Evolutionary conservation across 768 basidiomycete genomes (phyloP), one percentile per base, ranked within the genome.

Genomic region (Trametopsis cervina): DNA sequence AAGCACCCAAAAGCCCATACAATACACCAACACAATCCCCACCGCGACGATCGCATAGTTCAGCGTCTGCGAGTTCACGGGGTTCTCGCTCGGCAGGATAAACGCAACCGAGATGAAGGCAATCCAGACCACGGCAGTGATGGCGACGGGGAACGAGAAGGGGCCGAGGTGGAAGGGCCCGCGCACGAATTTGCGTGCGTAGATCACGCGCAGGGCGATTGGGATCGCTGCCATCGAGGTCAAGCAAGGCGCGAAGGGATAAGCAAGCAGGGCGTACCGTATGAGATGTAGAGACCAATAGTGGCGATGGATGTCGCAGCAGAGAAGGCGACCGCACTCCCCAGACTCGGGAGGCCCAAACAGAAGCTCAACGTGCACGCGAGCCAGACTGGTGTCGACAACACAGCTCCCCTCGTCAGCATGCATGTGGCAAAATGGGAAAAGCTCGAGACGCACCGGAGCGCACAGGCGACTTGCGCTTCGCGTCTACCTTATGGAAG

Each of bases 11-110:
- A 81, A 81, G 0, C 76, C 76, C n/a, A 83, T 58, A 47, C 78
- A 74, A 61, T 85, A 86, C 1, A 64, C 48, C 3, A 84, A 58
- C 13, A 90, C 82, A 53, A 87, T 84, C 0, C 81, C 85, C 20
- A 88, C 83, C 2, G 85, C 87, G 7, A 88, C 85, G 36, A 82
- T 73, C 0, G 85, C 64, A 58, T 88, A 90, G 60, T 87, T 89
- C 51, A 89, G 67, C 1, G 85, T 85, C 58, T 85, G 77, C 0
- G 77, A 75, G 54, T 77, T 66, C 40, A 89, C 84, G 5, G 84
- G 84, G 58, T 82, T 86, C 23, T 75, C 65, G 63, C 81, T 75
- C 5, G 84, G 85, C 1, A 90, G 72, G 55, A 86, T 79, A 63
- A 89, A 89, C 4, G 72, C 78, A 56, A 89, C 78, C 4, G 83